Percentiles rank a stretch among this genome's conserved stretches.
Evolutionary conservation across 148 eudicot species (phyloP).

Genomic region (Euryodendron excelsum): DNA sequence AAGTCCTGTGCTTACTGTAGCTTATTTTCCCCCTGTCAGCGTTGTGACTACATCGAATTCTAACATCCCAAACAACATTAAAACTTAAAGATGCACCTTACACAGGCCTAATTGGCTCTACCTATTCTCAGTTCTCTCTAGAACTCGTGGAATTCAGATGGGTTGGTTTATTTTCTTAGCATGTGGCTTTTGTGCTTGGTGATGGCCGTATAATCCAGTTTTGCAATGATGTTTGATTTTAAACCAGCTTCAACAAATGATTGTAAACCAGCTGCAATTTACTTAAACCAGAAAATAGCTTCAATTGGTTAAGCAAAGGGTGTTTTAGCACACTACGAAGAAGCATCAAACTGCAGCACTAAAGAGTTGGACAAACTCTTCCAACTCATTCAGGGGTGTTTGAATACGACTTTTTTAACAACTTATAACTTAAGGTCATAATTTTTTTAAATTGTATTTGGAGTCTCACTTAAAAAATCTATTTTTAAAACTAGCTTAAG

Average conservation of each 20-base stretch:
- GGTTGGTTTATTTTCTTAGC: too few relatives aligned
- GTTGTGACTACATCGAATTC: background rate
- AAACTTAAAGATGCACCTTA: background rate
- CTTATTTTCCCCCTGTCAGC: background rate
- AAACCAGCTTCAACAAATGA: background rate
- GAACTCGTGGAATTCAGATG: background rate
- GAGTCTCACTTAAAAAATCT: too few relatives aligned
- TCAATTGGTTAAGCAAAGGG: background rate
- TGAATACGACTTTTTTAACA: too few relatives aligned
- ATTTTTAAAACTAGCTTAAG: too few relatives aligned
- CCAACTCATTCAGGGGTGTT: too few relatives aligned
- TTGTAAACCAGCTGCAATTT: background rate
- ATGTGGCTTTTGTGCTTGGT: too few relatives aligned
- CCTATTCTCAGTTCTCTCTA: background rate
- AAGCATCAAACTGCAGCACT: background rate
- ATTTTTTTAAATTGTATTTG: too few relatives aligned
- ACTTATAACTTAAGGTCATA: too few relatives aligned
- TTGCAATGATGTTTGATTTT: too few relatives aligned
- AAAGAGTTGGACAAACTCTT: background rate
- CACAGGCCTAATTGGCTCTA: background rate
- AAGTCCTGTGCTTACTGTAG: background rate
- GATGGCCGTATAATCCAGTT: too few relatives aligned
- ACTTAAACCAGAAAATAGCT: background rate
- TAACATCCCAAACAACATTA: background rate
- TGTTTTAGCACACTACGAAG: background rate